Evolutionary conservation across 306 rosid species (phyloP).

Genomic region (Nissolia schottii): DNA sequence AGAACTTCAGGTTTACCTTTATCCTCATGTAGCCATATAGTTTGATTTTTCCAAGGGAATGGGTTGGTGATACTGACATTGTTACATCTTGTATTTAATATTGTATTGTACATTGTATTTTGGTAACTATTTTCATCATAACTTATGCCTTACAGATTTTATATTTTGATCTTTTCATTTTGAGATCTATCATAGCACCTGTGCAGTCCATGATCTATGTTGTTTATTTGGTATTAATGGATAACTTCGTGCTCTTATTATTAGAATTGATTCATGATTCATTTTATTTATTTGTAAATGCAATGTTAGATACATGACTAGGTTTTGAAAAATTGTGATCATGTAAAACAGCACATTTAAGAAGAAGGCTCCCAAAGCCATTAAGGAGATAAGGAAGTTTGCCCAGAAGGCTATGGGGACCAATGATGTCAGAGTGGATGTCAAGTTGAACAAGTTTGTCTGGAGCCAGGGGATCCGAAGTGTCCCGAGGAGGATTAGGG

Average conservation of each 20-base stretch:
- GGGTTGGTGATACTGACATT: not conserved
- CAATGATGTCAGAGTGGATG: constrained; percentile 87
- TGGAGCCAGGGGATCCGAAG: constrained; percentile 98
- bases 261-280: not conserved
- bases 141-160: not conserved
- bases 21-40: not conserved
- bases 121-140: not conserved
- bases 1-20: not conserved
- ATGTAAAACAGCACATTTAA: constrained; percentile 69
- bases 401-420: constrained; percentile 95
- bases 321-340: not conserved
- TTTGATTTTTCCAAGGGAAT: not conserved
- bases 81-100: not conserved
- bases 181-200: not conserved
- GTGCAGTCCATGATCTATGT: not conserved
- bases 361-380: constrained; percentile 96
- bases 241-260: not conserved
- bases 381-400: constrained; percentile 91
- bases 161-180: not conserved
- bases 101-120: not conserved
- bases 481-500: constrained; percentile 91
- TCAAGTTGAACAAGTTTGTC: constrained; percentile 78
- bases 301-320: not conserved
- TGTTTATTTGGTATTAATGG: not conserved
- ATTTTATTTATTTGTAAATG: not conserved